Evolutionary conservation across 2,329 filamentous ascomycete species (phyloP).

Genomic region (Neospermospora avenae): DNA sequence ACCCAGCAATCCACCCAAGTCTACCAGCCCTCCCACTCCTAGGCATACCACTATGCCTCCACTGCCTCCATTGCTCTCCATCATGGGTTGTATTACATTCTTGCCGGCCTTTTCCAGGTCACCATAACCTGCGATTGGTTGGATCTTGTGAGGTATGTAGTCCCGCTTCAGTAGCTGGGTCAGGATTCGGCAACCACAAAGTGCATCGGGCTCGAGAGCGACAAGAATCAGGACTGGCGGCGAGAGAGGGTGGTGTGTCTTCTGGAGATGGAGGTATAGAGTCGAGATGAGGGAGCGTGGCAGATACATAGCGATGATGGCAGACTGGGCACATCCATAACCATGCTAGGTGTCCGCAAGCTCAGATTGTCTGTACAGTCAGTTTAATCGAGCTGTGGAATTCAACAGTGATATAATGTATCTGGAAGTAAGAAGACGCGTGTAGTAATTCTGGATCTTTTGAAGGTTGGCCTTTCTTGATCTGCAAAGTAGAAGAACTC

Average conservation of each 20-base stretch:
- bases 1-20: conserved; percentile 76
- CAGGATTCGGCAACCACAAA: conserved; percentile 93
- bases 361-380: not conserved
- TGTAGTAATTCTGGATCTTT: not conserved
- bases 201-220: conserved; percentile 89
- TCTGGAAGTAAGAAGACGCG: not conserved
- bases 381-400: not conserved
- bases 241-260: conserved; percentile 82
- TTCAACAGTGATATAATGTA: not conserved
- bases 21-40: conserved; percentile 87
- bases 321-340: not conserved
- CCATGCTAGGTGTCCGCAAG: conserved; percentile 2
- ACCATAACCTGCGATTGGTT: conserved; percentile 88
- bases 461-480: not conserved
- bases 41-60: conserved; percentile 90
- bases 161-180: conserved; percentile 93
- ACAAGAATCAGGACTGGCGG: conserved; percentile 89
- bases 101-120: conserved; percentile 79
- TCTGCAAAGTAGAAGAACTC: no score
- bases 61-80: conserved; percentile 75
- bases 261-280: conserved; percentile 85
- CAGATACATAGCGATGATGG: conserved; percentile 73
- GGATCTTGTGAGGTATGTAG: conserved; percentile 96
- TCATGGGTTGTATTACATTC: conserved; percentile 81
- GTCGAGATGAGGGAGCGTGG: conserved; percentile 85